Base-by-base conservation (phyloP, 352 stramenopile species). In the Globisporangium lucens region DNA sequence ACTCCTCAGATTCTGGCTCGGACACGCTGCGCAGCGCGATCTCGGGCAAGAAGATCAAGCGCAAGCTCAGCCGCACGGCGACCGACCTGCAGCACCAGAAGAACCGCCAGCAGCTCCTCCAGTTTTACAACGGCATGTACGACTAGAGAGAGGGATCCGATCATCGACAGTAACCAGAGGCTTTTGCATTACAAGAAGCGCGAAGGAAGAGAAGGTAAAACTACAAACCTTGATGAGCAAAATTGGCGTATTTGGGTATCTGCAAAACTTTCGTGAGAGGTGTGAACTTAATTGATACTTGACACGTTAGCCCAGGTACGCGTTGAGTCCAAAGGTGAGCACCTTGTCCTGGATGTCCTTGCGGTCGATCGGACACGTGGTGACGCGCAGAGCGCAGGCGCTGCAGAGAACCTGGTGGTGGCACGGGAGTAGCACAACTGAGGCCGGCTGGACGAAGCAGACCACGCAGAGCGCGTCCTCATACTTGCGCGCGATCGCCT, bases 91-190 rank as follows among this genome's bases (percentile, higher is more conserved):
- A 90, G 65, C 73, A 79, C 63, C 73, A 93, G 70, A 87, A 85
- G 66, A 93, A 89, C 66, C 81, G 87, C 4, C 82, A 91, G 63
- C 77, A 95, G 66, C 69, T 95, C 27, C 76, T 95, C 49, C 83
- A 94, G 71, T 93, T 95, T 58, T 95, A 95, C 80, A 95, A 95
- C 66, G 82, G 82, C 30, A 93, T 95, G 83, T 90, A 90, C 62
- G 87, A 94, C 69, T 94, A 67, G 75, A 13, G 35, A 72, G 30
- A 27, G 33, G 24, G 12, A 36, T n/a, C 7, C 2, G n/a, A 8
- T 9, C 3, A 5, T 60, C 22, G n/a, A 55, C 36, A 56, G 15
- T 56, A 68, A 22, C 22, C 56, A 56, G 20, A 36, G 2, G 46
- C 22, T 13, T 51, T 36, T 67, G 46, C 27, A 47, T 68, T 53